phyloP scores from a whole-genome alignment of 495 filamentous ascomycete genomes.

The Hypoxylon perforatum region DNA sequence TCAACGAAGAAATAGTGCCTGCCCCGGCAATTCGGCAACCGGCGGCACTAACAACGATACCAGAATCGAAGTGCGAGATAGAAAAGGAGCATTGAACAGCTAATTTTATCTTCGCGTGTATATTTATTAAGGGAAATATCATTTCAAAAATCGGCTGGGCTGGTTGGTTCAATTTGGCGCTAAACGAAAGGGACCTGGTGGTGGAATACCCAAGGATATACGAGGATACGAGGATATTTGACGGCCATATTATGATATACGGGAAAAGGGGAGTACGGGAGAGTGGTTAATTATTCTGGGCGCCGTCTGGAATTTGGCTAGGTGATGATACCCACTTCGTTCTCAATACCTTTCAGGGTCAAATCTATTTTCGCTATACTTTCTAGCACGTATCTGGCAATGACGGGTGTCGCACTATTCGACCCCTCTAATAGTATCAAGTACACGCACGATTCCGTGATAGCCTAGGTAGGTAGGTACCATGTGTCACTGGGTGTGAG shows the following conservation, averaged over 20 bases:
- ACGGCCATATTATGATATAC: not conserved
- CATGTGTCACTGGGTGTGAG: too few relatives aligned
- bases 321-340: constrained; percentile 25
- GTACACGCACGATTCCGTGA: too few relatives aligned
- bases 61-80: not conserved
- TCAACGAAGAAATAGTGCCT: not conserved
- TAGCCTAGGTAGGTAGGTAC: too few relatives aligned
- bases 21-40: not conserved
- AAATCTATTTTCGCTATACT: not conserved
- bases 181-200: not conserved
- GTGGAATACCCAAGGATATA: not conserved
- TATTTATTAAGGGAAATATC: not conserved
- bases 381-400: not conserved
- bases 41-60: not conserved
- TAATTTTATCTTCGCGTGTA: not conserved
- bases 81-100: not conserved
- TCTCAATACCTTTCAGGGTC: constrained; percentile 5
- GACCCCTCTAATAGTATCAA: too few relatives aligned
- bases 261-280: not conserved
- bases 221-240: not conserved
- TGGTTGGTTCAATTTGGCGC: not conserved
- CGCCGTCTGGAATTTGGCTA: constrained; percentile 6
- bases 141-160: not conserved
- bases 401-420: too few relatives aligned
- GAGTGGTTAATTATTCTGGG: not conserved